A percentile compares a stretch with the other conserved stretches of the same genome.
These are phyloP conservation scores for Fusarium anguioides DNA, from an alignment of 2,329 filamentous ascomycete genomes.

Conservation along the genomic window DNA sequence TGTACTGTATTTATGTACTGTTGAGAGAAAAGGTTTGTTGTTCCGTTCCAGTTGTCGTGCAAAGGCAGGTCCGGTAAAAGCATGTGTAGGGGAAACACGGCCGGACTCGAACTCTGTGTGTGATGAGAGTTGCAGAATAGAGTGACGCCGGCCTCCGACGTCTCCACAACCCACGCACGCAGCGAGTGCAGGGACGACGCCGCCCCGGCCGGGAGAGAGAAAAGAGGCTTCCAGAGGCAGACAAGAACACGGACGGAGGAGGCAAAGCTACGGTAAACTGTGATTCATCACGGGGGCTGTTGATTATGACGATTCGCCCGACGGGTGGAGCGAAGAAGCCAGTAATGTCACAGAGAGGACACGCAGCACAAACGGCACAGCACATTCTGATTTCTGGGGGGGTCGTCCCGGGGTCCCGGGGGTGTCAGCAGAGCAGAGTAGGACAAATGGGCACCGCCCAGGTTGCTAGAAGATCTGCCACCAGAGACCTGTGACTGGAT, in stretches of 20 bases:
- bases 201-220: conserved; percentile 27
- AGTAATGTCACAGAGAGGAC: conserved; percentile 36
- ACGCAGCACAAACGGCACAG: conserved; percentile 41
- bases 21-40: conserved; percentile 41
- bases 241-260: conserved; percentile 24
- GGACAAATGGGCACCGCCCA: conserved; percentile 37
- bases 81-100: conserved; percentile 19
- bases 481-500: conserved; percentile 37
- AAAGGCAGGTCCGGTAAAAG: conserved; percentile 32
- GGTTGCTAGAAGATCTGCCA: conserved; percentile 36
- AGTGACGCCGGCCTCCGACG: conserved; percentile 32
- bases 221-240: background rate
- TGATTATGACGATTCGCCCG: conserved; percentile 44
- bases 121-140: conserved; percentile 3
- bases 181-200: too few species aligned
- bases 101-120: conserved; percentile 40
- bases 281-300: conserved; percentile 43
- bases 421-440: conserved; percentile 47
- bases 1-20: too few species aligned
- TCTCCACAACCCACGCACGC: conserved; percentile 7
- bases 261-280: conserved; percentile 40
- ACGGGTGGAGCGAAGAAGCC: conserved; percentile 31
- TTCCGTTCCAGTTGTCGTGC: conserved; percentile 43
- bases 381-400: conserved; percentile 16
- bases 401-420: conserved; percentile 14